phyloP scores from a whole-genome alignment of 169 alveolate species.

The Plasmodium knowlesi region DNA sequence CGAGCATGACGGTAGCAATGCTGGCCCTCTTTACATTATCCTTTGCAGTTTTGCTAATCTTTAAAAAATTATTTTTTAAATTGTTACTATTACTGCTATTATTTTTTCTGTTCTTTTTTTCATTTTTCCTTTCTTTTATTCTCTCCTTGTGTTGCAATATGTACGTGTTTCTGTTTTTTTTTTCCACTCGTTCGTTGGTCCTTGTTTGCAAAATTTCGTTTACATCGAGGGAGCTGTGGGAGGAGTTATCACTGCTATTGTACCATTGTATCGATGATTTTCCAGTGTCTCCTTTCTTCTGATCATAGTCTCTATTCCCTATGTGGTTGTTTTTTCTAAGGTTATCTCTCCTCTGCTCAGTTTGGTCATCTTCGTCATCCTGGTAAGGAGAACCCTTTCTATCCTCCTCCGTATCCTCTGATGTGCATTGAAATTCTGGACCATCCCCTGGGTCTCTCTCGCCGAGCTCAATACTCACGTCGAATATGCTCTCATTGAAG shows the following conservation, averaged over 20 bases:
- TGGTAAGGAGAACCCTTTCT: background rate
- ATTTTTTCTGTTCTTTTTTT: slow-evolving; percentile 18
- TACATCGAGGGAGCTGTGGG: slow-evolving; percentile 1
- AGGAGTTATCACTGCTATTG: background rate
- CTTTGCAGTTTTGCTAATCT: slow-evolving; percentile 22
- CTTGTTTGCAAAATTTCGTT: slow-evolving; percentile 46
- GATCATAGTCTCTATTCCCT: background rate
- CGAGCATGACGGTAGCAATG: slow-evolving; percentile 33
- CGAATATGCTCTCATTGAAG: slow-evolving; percentile 34
- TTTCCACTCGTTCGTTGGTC: slow-evolving; percentile 1
- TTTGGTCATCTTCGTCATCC: background rate
- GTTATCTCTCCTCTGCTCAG: background rate
- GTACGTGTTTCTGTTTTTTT: slow-evolving; percentile 27
- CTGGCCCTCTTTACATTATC: slow-evolving; percentile 68
- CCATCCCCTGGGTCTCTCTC: slow-evolving; percentile 12
- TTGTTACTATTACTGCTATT: background rate
- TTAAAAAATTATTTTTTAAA: slow-evolving; percentile 17
- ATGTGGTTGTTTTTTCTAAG: background rate
- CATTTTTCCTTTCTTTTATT: slow-evolving; percentile 21
- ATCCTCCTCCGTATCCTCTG: background rate
- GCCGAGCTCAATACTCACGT: background rate
- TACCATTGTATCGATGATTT: background rate
- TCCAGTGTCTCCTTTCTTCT: background rate
- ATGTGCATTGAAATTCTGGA: background rate
- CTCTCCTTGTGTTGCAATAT: slow-evolving; percentile 48